Conservation (phyloP, 1,139 yeast genomes). For the Hanseniaspora uvarum region DNA sequence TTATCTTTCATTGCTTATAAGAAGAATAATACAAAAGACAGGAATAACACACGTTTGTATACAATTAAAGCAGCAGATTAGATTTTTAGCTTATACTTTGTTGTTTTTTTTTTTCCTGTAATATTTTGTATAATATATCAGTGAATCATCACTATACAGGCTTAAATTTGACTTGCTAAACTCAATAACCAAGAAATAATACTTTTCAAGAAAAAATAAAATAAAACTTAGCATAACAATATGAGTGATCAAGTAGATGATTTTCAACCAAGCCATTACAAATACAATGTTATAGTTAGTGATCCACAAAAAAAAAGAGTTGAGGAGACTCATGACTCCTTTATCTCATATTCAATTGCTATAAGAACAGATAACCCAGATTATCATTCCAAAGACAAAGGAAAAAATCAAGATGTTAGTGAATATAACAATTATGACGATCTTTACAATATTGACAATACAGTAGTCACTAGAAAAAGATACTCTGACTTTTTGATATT, state of each 20-base stretch:
- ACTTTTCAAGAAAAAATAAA: no score
- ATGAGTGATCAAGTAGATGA: background rate
- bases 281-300: conserved; percentile 13
- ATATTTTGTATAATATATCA: background rate
- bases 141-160: background rate
- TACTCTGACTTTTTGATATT: conserved; percentile 16
- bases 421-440: background rate
- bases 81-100: background rate
- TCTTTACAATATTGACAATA: conserved; percentile 7
- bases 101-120: no score
- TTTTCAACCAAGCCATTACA: background rate
- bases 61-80: background rate
- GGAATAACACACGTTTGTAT: background rate
- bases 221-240: background rate
- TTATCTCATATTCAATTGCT: conserved; percentile 11
- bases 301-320: conserved; percentile 12
- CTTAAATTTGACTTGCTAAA: no score
- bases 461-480: conserved; percentile 13
- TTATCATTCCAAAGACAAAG: background rate
- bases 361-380: conserved; percentile 14
- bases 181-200: background rate
- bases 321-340: conserved; percentile 8
- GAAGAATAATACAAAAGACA: background rate
- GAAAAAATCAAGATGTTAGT: background rate
- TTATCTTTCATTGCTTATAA: no score